These are phyloP conservation scores for Fraxinus anomala DNA, from an alignment of 257 asterid species.

Conservation along the genomic window DNA sequence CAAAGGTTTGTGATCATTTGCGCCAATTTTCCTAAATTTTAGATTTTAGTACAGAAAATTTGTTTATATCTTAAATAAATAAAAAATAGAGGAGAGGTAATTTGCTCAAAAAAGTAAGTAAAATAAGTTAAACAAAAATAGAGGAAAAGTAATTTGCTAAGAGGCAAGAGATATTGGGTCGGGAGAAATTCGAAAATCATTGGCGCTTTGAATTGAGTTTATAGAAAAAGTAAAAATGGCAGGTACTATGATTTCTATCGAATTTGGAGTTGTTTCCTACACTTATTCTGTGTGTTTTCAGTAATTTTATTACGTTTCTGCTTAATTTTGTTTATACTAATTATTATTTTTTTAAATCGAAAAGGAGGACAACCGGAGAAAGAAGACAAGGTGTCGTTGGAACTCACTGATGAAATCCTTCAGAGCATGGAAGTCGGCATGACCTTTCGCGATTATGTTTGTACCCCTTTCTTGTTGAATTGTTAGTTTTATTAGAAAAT, in stretches of 20 bases:
- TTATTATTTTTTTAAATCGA: background rate
- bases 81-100: no score
- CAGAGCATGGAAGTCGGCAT: slow-evolving; percentile 99
- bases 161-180: background rate
- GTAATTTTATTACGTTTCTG: background rate
- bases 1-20: no score
- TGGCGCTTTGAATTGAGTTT: background rate
- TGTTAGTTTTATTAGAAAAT: background rate
- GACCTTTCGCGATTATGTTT: slow-evolving; percentile 89
- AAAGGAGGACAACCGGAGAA: slow-evolving; percentile 71
- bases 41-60: no score
- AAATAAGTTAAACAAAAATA: no score
- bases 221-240: background rate
- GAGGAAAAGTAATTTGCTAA: no score
- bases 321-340: background rate
- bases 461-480: slow-evolving; percentile 17
- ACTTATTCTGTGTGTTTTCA: background rate
- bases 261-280: background rate
- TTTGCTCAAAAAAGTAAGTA: no score
- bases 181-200: background rate
- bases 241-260: background rate
- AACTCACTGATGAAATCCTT: slow-evolving; percentile 82
- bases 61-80: no score
- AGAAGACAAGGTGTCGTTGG: slow-evolving; percentile 81
- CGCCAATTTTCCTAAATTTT: no score